Evolutionary conservation across 148 eudicot species (phyloP).

Genomic region (Suaeda aralocaspica): DNA sequence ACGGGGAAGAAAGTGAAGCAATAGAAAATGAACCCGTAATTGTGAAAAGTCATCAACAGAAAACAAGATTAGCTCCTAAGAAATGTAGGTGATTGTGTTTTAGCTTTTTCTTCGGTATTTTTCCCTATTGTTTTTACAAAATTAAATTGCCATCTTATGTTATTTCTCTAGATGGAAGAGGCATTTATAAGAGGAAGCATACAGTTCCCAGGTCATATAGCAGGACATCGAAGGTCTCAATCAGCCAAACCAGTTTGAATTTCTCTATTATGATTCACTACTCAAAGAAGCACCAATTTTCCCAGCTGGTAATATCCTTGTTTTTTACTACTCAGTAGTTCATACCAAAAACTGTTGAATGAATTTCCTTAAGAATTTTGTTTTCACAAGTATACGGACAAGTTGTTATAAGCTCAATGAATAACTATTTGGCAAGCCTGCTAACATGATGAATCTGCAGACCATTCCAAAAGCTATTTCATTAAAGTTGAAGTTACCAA

Average conservation of each 20-base stretch:
- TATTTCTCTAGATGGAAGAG: conserved; percentile 12
- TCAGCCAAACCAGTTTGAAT: conserved; percentile 1
- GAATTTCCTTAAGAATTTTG: no score
- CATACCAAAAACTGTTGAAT: no score
- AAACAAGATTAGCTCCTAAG: conserved; percentile 2
- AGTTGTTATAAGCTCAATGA: no score
- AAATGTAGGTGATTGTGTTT: conserved; percentile 22
- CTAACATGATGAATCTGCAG: conserved; percentile 15
- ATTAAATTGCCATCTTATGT: neutral
- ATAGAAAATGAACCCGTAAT: neutral
- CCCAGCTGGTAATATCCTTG: conserved; percentile 14
- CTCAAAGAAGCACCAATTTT: conserved; percentile 17
- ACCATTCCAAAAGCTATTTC: conserved; percentile 18
- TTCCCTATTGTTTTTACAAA: neutral
- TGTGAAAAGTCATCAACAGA: neutral
- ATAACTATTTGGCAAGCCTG: conserved; percentile 11
- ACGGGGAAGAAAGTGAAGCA: conserved; percentile 14
- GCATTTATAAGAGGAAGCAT: conserved; percentile 15
- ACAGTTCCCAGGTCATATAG: neutral
- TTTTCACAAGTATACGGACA: no score
- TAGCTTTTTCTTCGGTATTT: neutral
- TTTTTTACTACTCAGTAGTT: no score
- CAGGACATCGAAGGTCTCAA: conserved; percentile 5
- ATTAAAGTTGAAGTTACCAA: conserved; percentile 9
- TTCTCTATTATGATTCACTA: conserved; percentile 22